Evolutionary conservation across 208 protist genomes (phyloP), one percentile per base, ranked within the genome.

Genomic region (Trypanosoma caninum): DNA sequence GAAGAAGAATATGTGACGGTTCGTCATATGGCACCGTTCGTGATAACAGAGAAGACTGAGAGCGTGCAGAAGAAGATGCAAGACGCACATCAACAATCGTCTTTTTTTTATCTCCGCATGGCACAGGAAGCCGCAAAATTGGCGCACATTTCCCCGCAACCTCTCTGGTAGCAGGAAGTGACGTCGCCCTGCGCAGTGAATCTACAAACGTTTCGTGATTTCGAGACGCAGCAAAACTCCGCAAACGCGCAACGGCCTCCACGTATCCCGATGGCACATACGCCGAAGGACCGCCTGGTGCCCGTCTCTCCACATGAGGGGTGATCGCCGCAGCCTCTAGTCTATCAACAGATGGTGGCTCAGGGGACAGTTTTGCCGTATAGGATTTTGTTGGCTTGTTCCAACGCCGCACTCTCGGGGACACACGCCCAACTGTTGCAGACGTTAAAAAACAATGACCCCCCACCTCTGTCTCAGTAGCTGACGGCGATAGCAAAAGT

Each of bases 211-310:
- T 27, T 10, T 45, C 47, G 9, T 68, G 57, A 8, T 57, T 50
- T 18, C 82, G 72, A 4, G 62, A 63, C 0, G 69, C 72, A 33
- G 78, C 63, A 42, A 72, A 78, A n/a, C 71, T 65, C 1, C 87
- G 74, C 6, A 84, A 73, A 3, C 82, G 78, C 25, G 82, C 87
- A 11, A 93, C 87, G 0, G 76, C 83, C 53, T 90, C 82, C 3
- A 93, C 80, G 44, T 93, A 93, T 22, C 87, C 83, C 1, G 76
- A 14, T 9, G 87, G 87, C 2, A 93, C 82, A 57, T 46, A 69
- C 2, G 74, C 27, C 0, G 87, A 89, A 2, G 83, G 87, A 3
- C 83, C 83, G 13, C 65, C 78, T 0, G 87, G 75, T 8, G 70
- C 68, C 14, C 74, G 80, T 30, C 79, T 75, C 25, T 59, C 55